These are phyloP conservation scores for Xylaria acuta DNA, from an alignment of 495 filamentous ascomycete genomes.

Conservation along the genomic window DNA sequence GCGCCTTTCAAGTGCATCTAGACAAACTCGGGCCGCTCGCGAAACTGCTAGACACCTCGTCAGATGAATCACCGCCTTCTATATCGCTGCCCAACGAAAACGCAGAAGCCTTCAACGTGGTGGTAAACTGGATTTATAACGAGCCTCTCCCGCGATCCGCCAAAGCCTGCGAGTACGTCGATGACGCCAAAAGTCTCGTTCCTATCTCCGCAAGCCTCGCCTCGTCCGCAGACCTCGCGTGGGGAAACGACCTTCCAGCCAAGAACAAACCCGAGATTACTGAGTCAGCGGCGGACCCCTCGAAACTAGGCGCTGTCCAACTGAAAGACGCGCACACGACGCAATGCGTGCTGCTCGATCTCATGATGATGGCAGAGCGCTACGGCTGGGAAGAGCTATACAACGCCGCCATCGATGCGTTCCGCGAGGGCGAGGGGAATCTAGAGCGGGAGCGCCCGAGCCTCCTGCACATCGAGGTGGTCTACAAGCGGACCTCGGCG, in stretches of 20 bases:
- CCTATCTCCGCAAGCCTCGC: neutral
- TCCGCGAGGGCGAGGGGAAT: conserved; percentile 21
- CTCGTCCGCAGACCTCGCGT: neutral
- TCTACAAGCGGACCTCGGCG: neutral
- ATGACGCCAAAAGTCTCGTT: neutral
- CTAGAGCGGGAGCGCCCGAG: conserved; percentile 10
- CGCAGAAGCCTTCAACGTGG: neutral
- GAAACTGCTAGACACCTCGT: neutral
- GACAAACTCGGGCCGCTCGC: neutral
- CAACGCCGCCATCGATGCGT: conserved; percentile 29
- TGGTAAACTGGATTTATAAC: conserved; percentile 8
- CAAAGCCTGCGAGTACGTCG: neutral
- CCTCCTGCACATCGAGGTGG: neutral
- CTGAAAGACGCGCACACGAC: neutral
- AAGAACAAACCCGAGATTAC: neutral
- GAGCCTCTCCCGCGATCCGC: conserved; percentile 6
- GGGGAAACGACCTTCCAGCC: neutral
- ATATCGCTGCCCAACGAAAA: conserved; percentile 7
- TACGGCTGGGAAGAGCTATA: conserved; percentile 28
- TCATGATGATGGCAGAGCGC: conserved; percentile 31
- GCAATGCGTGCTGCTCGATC: conserved; percentile 26
- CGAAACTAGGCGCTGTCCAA: neutral
- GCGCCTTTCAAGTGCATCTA: neutral
- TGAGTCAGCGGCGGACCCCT: no score
- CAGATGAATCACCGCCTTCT: neutral